phyloP scores from a whole-genome alignment of 202 grass and related monocot species.

The Schoenoplectus tabernaemontani region DNA sequence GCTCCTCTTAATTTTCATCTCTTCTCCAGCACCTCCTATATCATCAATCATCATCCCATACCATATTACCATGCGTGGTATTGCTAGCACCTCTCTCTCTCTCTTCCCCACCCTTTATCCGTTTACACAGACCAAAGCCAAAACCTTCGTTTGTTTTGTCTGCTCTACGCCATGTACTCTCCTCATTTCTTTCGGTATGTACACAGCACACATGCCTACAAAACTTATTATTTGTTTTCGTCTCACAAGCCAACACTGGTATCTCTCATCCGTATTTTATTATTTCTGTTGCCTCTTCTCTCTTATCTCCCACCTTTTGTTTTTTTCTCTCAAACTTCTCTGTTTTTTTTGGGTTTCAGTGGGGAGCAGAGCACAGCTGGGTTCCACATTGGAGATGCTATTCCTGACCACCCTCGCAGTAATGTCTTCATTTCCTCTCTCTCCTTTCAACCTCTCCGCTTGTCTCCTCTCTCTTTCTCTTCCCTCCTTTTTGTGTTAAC shows the following conservation, averaged over 20 bases:
- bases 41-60: background rate
- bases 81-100: background rate
- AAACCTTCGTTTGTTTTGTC: background rate
- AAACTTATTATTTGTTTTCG: slow-evolving; percentile 2
- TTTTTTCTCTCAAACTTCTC: background rate
- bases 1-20: background rate
- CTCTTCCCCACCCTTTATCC: background rate
- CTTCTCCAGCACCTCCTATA: background rate
- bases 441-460: background rate
- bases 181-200: slow-evolving; percentile 51
- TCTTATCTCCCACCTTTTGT: background rate
- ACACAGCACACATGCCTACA: background rate
- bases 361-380: slow-evolving; percentile 51
- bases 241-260: slow-evolving; percentile 19
- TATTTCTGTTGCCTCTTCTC: background rate
- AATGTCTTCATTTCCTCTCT: background rate
- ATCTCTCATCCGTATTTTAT: too few relatives aligned
- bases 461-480: background rate
- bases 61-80: background rate
- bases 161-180: slow-evolving; percentile 42
- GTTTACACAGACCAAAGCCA: background rate
- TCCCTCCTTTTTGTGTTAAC: background rate
- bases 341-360: slow-evolving; percentile 32
- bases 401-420: slow-evolving; percentile 61
- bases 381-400: slow-evolving; percentile 69